Percentiles rank a stretch among this genome's conserved stretches.
phyloP scores from a whole-genome alignment of 2,329 filamentous ascomycete species.

The Diaporthe amygdali region DNA sequence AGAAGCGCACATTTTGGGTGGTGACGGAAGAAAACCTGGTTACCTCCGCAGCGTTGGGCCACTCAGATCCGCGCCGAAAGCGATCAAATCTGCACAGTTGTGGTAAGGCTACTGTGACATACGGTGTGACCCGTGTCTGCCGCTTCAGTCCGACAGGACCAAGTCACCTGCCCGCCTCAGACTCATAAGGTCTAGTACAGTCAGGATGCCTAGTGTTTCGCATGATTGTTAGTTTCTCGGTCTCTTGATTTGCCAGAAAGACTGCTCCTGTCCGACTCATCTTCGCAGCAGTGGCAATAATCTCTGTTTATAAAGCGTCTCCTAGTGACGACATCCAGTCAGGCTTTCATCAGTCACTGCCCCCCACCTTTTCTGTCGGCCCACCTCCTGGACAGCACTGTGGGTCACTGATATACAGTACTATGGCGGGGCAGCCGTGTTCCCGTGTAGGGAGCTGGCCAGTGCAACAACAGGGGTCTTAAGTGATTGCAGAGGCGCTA shows the following conservation, averaged over 20 bases:
- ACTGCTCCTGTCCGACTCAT: background rate
- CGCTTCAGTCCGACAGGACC: background rate
- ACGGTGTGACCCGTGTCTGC: conserved; percentile 2
- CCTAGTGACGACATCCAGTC: conserved; percentile 3
- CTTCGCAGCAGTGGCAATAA: background rate
- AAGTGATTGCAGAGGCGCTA: conserved; percentile 20
- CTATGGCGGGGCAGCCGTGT: background rate
- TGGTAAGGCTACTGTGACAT: background rate
- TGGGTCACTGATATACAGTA: background rate
- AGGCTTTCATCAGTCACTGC: background rate
- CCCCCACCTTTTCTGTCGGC: conserved; percentile 7
- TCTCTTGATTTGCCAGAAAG: background rate
- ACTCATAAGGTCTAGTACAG: background rate
- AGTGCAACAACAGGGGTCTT: background rate
- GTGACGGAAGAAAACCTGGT: conserved; percentile 13
- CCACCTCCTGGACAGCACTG: background rate
- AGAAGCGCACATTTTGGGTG: background rate
- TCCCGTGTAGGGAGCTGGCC: background rate
- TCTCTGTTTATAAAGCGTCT: background rate
- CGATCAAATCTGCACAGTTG: background rate
- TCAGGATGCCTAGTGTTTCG: background rate
- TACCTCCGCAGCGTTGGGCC: background rate
- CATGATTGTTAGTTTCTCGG: background rate
- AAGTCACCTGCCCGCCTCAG: background rate
- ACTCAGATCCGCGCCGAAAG: background rate